Evolutionary conservation across 305 asterid genomes (phyloP).

Genomic region (Fraxinus albicans): DNA sequence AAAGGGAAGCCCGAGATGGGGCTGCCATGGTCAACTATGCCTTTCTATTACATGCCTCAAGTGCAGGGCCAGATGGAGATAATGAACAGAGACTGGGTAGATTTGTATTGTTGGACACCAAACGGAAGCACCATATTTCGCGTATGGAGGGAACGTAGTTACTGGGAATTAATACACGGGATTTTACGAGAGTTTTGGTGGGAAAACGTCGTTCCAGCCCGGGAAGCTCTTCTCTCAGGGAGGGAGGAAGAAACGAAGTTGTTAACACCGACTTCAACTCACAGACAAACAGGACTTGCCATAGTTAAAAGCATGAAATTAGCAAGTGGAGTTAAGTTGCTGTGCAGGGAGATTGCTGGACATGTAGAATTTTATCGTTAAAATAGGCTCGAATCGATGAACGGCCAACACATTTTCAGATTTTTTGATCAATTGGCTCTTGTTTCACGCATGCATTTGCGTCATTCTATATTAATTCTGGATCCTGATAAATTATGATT

Average conservation of each 20-base stretch:
- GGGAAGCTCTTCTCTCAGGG: slow-evolving; percentile 63
- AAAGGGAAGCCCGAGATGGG: slow-evolving; percentile 84
- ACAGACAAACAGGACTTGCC: slow-evolving; percentile 65
- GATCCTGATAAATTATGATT: not conserved
- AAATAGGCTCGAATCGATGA: not conserved
- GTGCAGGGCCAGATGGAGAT: slow-evolving; percentile 98
- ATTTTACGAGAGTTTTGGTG: slow-evolving; percentile 89
- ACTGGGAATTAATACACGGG: slow-evolving; percentile 72
- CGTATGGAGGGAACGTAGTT: slow-evolving; percentile 57
- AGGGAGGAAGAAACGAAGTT: slow-evolving; percentile 60
- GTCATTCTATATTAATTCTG: slow-evolving; percentile 12
- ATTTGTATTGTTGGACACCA: slow-evolving; percentile 93
- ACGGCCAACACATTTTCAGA: not conserved
- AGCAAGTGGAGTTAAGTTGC: slow-evolving; percentile 69
- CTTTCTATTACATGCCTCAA: slow-evolving; percentile 95
- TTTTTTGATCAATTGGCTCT: slow-evolving; percentile 8
- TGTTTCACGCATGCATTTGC: not conserved
- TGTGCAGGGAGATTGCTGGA: slow-evolving; percentile 84
- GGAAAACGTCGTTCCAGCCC: slow-evolving; percentile 87
- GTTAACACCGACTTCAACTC: slow-evolving; percentile 63
- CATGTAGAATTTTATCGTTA: slow-evolving; percentile 55
- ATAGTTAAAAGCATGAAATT: slow-evolving; percentile 67
- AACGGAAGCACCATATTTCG: slow-evolving; percentile 84
- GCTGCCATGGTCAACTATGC: slow-evolving; percentile 78
- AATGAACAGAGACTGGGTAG: slow-evolving; percentile 86